phyloP scores from a whole-genome alignment of 441 rosid genomes.

The Biscutella laevigata region DNA sequence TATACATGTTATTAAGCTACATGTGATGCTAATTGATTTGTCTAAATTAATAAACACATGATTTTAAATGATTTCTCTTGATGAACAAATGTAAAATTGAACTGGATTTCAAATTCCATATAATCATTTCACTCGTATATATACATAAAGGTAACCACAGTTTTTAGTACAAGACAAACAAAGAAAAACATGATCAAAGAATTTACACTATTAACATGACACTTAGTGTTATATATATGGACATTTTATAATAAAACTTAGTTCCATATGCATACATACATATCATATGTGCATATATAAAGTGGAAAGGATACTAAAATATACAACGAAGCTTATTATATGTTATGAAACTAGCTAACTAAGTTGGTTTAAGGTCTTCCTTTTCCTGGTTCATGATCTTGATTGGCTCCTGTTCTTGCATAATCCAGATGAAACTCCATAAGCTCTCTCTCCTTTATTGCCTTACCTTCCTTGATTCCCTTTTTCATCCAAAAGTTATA shows the following conservation, averaged over 20 bases:
- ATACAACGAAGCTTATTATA: constrained; percentile 1
- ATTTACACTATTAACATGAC: not conserved
- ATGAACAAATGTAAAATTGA: no score
- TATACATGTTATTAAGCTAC: no score
- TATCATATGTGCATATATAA: not conserved
- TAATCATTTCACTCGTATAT: no score
- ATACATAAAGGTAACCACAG: no score
- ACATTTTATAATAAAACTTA: no score
- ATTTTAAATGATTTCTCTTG: no score
- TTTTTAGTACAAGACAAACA: not conserved
- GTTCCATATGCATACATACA: constrained; percentile 2
- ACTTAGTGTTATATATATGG: no score
- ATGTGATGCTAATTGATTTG: no score
- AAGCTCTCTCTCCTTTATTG: constrained; percentile 26
- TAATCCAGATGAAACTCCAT: constrained; percentile 30
- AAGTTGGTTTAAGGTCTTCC: constrained; percentile 25
- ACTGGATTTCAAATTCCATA: no score
- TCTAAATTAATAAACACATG: no score
- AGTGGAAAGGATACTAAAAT: no score
- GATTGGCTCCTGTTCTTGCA: constrained; percentile 30
- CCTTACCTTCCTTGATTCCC: not conserved
- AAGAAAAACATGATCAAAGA: not conserved
- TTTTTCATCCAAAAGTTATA: not conserved
- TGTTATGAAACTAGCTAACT: not conserved
- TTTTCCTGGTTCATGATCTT: constrained; percentile 35